Percentiles rank a stretch among this genome's conserved stretches.
phyloP scores from a whole-genome alignment of 352 stramenopile genomes.

The Detonula confervacea region DNA sequence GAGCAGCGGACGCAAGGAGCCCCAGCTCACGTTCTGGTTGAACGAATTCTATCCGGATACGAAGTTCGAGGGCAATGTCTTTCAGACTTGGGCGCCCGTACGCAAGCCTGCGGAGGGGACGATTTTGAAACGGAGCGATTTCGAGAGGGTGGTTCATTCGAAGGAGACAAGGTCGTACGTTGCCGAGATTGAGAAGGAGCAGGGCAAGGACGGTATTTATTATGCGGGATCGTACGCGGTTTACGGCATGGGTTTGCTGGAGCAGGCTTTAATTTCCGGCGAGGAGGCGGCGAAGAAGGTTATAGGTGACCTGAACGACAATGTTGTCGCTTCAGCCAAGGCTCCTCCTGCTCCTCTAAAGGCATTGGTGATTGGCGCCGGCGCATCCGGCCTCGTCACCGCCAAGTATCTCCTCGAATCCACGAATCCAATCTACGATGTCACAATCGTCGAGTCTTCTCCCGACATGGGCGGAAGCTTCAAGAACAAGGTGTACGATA shows the following conservation, averaged over 20 bases:
- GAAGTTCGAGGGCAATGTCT: constrained; percentile 22
- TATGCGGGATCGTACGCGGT: constrained; percentile 18
- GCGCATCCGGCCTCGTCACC: neutral
- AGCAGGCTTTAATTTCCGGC: constrained; percentile 18
- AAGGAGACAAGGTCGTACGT: neutral
- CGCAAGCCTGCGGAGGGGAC: neutral
- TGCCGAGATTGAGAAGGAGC: neutral
- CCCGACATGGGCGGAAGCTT: neutral
- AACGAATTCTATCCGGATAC: constrained; percentile 18
- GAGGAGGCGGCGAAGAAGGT: constrained; percentile 3
- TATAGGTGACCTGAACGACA: neutral
- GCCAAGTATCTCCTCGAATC: constrained; percentile 2
- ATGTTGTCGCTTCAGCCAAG: too few relatives aligned
- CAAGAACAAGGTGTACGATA: neutral
- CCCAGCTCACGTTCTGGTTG: constrained; percentile 21
- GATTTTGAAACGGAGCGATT: neutral
- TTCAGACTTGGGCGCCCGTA: constrained; percentile 21
- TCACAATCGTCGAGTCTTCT: neutral
- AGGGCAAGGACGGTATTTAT: constrained; percentile 16
- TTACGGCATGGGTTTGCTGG: constrained; percentile 26
- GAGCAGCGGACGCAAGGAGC: neutral
- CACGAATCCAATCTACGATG: neutral
- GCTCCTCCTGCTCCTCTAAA: neutral
- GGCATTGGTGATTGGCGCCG: neutral
- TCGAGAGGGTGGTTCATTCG: constrained; percentile 17